Evolutionary conservation across 352 stramenopile species (phyloP), one percentile per base, ranked within the genome.

Genomic region (Bremia lactucae): DNA sequence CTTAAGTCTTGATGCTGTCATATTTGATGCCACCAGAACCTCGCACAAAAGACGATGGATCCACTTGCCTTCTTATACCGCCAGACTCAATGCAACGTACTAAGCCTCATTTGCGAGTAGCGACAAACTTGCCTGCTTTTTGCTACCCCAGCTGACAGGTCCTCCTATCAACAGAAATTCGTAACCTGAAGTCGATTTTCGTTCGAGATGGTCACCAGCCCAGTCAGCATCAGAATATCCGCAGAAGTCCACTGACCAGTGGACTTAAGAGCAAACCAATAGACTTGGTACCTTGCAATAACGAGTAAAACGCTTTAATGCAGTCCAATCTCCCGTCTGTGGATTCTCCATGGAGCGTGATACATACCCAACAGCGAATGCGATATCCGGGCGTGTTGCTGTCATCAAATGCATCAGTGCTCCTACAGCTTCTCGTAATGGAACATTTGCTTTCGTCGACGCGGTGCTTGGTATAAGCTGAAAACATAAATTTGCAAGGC

Each of bases 261-360:
- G 15, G 2, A 18, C 15, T 18, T 37, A 14, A 18, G 19, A 26
- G 18, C 18, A 26, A 6, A 26, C 49, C 36, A 16, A 48, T 36
- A 22, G 42, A 45, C 26, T 48, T 52, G 31, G 42, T 50, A 1
- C 48, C 48, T 46, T 56, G 36, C 3, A 56, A 11, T 42, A 56
- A 3, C 41, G 41, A 26, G 46, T 46, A 6, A 42, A 39, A 0
- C 40, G 26, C 41, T 56, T 50, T 25, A 51, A 19, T 23, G 29
- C 43, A 43, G 26, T 25, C 42, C 42, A 58, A 18, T 56, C 37
- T 7, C 52, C 37, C 0, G 31, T 38, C 42, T 58, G 43, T 1
- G 31, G 34, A 11, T 53, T 59, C 20, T 49, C 26, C 44, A 59
- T 50, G 43, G 49, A 59, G 20, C 50, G 42, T 10, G 49, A 44